Base-by-base conservation (phyloP, 805 yeast species). In the Candida namnaoensis region DNA sequence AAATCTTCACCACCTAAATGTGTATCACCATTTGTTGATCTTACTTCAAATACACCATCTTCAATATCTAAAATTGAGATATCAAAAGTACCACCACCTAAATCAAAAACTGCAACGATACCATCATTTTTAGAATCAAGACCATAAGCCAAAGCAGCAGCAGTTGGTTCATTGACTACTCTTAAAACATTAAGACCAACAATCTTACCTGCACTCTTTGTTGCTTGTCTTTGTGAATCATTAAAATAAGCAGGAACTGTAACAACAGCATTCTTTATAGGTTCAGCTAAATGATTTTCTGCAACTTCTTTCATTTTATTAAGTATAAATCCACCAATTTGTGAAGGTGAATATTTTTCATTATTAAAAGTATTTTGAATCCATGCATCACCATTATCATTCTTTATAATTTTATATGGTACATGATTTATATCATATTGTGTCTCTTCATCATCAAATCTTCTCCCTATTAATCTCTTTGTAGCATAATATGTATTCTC, bases 221-320 rank as follows among this genome's bases (percentile, higher is more conserved):
- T 83, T 5, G 90, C 90, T 58, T 80, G 88, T 59, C 93, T 70
- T 58, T 83, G 93, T 13, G 83, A 71, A 59, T 83, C 91, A 58
- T 83, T 82, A 64, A 83, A 83, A 58, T 83, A 83, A 5, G 91
- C 91, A 19, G 93, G 93, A 5, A 83, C 91, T 0, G 93, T 83
- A 34, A 83, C 80, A 26, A 83, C 91, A 1, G 91, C 88, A 49
- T 79, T 80, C 38, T 71, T 71, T 7, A 81, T 69, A 8, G 65
- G 56, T 43, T 61, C 57, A 39, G 67, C 64, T 25, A 79, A 52
- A 47, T 73, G 74, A 12, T 67, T 49, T 52, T 77, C 80, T 7
- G 88, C 87, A 30, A 73, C 66, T 41, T 65, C 68, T 55, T 71
- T 79, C 82, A 82, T 76, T 54, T 78, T 76, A 38, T 70, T 64